phyloP scores from a whole-genome alignment of 306 rosid species.

The Argentina anserina region DNA sequence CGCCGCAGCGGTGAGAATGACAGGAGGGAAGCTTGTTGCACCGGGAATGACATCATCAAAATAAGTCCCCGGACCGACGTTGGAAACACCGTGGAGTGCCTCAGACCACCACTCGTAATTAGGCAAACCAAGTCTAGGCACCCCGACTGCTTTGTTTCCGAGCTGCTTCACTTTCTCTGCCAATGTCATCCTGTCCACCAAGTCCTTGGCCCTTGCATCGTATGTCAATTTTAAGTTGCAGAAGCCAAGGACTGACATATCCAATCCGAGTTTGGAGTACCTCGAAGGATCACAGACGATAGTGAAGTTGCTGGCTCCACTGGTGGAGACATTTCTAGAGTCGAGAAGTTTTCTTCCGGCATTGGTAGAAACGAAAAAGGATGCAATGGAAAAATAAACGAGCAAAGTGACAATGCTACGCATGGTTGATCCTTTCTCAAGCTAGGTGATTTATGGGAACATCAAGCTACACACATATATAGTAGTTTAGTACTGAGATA shows the following conservation, averaged over 20 bases:
- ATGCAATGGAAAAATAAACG: background rate
- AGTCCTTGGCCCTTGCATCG: conserved; percentile 8
- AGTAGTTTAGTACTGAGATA: background rate
- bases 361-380: background rate
- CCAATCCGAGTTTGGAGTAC: background rate
- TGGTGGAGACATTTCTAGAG: background rate
- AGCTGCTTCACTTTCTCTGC: conserved; percentile 12
- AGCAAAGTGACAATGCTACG: background rate
- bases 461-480: background rate
- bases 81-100: conserved; percentile 24
- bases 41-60: conserved; percentile 15
- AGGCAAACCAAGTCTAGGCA: background rate
- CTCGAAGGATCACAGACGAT: conserved; percentile 11
- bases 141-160: conserved; percentile 7
- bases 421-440: conserved; percentile 2
- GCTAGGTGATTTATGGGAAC: background rate
- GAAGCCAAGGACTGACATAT: background rate
- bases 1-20: conserved; percentile 15
- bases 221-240: background rate
- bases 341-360: conserved; percentile 2
- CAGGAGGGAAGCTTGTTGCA: conserved; percentile 21
- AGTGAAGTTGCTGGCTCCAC: background rate
- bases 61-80: conserved; percentile 17
- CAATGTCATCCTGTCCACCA: conserved; percentile 20
- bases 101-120: conserved; percentile 27